Evolutionary conservation across 768 basidiomycete species (phyloP).

Genomic region (Amanita jacksonii): DNA sequence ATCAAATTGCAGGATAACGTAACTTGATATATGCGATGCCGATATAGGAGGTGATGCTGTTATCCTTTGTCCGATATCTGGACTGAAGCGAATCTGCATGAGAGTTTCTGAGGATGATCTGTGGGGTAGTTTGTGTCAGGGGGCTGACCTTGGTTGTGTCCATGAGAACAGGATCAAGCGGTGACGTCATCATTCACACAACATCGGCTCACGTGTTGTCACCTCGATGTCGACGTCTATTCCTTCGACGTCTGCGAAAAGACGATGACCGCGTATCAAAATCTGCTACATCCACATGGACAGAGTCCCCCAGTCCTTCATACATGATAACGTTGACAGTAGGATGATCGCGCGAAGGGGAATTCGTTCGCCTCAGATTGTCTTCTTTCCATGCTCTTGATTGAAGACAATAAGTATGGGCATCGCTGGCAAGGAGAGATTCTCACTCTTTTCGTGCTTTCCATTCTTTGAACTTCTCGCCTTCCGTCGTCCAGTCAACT

Average conservation of each 20-base stretch:
- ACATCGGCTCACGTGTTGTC: conserved; percentile 1
- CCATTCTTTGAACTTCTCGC: conserved; percentile 42
- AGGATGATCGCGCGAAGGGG: not conserved
- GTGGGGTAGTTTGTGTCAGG: too few species aligned
- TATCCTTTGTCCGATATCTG: conserved; percentile 26
- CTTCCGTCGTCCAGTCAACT: conserved; percentile 44
- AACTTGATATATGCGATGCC: conserved; percentile 12
- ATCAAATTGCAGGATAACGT: conserved; percentile 25
- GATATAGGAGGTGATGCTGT: conserved; percentile 14
- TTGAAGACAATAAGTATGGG: not conserved
- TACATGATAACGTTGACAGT: not conserved
- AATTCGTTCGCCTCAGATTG: not conserved
- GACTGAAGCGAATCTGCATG: conserved; percentile 31
- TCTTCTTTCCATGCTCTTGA: conserved; percentile 5
- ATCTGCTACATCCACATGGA: not conserved
- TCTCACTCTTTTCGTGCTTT: conserved; percentile 43
- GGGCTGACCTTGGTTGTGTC: conserved; percentile 1
- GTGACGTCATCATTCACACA: conserved; percentile 13
- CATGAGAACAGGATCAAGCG: conserved; percentile 3
- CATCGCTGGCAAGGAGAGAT: not conserved
- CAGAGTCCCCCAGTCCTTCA: not conserved
- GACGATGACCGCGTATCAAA: not conserved
- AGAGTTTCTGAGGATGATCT: conserved; percentile 1
- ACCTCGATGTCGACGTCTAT: conserved; percentile 5
- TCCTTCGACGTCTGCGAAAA: not conserved